These are phyloP conservation scores for Hypomyces rosellus DNA, from an alignment of 2,329 filamentous ascomycete genomes.

Conservation along the genomic window DNA sequence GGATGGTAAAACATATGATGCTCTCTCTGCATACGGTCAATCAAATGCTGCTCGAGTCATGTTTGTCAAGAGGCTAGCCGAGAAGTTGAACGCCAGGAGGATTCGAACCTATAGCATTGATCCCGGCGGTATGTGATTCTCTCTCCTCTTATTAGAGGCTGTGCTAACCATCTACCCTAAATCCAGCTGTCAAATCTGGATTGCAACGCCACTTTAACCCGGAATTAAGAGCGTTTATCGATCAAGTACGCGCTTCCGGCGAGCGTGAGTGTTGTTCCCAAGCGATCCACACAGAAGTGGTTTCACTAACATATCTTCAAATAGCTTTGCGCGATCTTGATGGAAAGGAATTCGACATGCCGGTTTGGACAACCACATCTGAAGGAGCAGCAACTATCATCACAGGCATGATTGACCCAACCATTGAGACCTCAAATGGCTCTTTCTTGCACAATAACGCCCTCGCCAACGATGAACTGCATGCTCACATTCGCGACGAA, in stretches of 20 bases:
- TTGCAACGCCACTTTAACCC: constrained; percentile 7
- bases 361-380: constrained; percentile 27
- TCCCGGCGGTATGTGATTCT: constrained; percentile 8
- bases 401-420: constrained; percentile 13
- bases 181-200: constrained; percentile 1
- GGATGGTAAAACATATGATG: constrained; percentile 7
- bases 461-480: constrained; percentile 8
- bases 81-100: constrained; percentile 6
- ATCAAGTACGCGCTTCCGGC: background rate
- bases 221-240: background rate
- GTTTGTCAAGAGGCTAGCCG: constrained; percentile 9
- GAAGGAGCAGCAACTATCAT: constrained; percentile 20
- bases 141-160: background rate
- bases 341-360: constrained; percentile 3
- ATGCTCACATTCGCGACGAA: constrained; percentile 23
- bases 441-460: constrained; percentile 10
- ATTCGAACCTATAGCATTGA: constrained; percentile 12
- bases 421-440: constrained; percentile 6
- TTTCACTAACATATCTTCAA: too few relatives aligned
- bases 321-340: constrained; percentile 4
- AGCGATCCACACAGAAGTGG: background rate
- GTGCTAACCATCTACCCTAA: background rate
- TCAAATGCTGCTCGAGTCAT: constrained; percentile 12
- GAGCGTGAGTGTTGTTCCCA: background rate
- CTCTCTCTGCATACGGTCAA: constrained; percentile 6